A percentile compares a stretch with the other conserved stretches of the same genome.
Conservation (phyloP, 345 rosid species). For the Eucalyptus sp. region DNA sequence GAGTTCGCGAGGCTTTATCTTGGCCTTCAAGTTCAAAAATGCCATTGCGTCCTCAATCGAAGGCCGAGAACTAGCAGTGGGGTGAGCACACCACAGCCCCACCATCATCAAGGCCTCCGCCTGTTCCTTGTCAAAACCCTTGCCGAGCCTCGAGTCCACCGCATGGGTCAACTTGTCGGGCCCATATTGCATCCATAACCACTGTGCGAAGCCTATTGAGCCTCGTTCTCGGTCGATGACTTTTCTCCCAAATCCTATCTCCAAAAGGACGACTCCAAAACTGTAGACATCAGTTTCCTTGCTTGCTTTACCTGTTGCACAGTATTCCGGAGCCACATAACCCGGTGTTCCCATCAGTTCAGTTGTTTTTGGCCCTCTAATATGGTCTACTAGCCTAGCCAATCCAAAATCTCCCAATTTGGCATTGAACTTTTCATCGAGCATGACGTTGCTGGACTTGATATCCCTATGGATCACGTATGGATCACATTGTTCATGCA, state of each 20-base stretch:
- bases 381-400: not conserved
- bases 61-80: not conserved
- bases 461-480: too few species aligned
- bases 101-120: not conserved
- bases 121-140: not conserved
- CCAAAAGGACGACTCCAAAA: not conserved
- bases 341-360: not conserved
- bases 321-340: not conserved
- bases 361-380: not conserved
- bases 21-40: not conserved
- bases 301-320: fast-evolving
- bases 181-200: not conserved
- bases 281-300: not conserved
- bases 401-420: too few species aligned
- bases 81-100: not conserved
- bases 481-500: too few species aligned
- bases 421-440: too few species aligned
- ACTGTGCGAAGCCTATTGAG: fast-evolving
- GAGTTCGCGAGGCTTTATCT: not conserved
- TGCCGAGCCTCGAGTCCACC: not conserved
- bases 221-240: not conserved
- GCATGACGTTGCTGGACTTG: too few species aligned
- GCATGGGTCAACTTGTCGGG: not conserved
- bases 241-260: not conserved
- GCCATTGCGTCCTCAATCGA: not conserved